These are phyloP conservation scores for Amphibolis antarctica DNA, from an alignment of 106 monocot genomes.

Conservation along the genomic window DNA sequence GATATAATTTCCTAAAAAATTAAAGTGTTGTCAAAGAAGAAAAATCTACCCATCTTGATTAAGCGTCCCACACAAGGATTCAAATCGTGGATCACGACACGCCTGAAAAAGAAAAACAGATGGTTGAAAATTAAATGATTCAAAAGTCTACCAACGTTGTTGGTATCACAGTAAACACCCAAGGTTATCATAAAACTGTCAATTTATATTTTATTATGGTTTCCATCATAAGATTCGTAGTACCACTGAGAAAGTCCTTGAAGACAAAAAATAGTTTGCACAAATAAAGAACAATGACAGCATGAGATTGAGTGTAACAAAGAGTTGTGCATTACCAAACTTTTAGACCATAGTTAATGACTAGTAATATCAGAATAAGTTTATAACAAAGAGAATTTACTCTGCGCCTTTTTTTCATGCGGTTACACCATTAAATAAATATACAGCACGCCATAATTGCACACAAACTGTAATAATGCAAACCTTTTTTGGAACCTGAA, in stretches of 20 bases:
- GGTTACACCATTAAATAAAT: too few species aligned
- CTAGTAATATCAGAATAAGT: neutral
- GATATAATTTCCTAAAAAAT: neutral
- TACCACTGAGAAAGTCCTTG: neutral
- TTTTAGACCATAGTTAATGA: too few species aligned
- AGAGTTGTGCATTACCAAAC: too few species aligned
- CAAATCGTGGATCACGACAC: constrained; percentile 12
- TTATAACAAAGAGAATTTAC: neutral
- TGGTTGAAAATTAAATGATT: neutral
- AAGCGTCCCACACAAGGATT: constrained; percentile 11
- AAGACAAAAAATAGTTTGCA: neutral
- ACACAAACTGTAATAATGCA: too few species aligned
- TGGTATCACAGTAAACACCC: too few species aligned
- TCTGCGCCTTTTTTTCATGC: neutral
- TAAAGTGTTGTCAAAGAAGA: neutral
- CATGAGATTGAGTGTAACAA: neutral
- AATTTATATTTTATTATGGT: too few species aligned
- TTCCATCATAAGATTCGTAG: neutral
- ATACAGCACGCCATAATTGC: too few species aligned
- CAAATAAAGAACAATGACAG: neutral
- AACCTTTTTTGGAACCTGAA: constrained; percentile 85
- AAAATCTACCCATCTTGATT: constrained; percentile 12
- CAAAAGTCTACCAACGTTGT: too few species aligned
- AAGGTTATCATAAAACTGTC: too few species aligned
- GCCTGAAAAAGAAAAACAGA: neutral